Percentiles rank a stretch among this genome's conserved stretches.
These are phyloP conservation scores for Pulveroboletus sp. DNA, from an alignment of 768 basidiomycete genomes.

Conservation along the genomic window DNA sequence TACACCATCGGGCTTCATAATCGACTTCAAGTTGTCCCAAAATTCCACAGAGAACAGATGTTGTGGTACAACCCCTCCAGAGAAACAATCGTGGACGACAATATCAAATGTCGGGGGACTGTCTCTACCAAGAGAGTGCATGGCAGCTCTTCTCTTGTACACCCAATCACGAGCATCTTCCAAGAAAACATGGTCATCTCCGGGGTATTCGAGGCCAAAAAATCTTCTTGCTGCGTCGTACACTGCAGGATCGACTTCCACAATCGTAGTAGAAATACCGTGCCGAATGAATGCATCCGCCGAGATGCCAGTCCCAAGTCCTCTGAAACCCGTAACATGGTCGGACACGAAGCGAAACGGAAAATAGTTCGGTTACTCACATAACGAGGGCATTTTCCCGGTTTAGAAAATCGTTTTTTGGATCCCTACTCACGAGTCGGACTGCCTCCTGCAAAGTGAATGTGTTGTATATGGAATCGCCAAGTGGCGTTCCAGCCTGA, in stretches of 20 bases:
- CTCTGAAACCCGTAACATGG: conserved; percentile 45
- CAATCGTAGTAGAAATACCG: conserved; percentile 68
- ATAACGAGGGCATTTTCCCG: conserved; percentile 66
- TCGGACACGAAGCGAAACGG: conserved; percentile 7
- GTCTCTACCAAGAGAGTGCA: conserved; percentile 21
- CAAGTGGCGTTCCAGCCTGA: conserved; percentile 50
- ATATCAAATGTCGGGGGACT: conserved; percentile 49
- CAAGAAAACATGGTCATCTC: conserved; percentile 59
- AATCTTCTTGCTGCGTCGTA: conserved; percentile 76
- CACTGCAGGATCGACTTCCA: conserved; percentile 94
- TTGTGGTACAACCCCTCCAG: conserved; percentile 87
- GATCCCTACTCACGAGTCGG: conserved; percentile 59
- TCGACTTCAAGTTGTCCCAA: conserved; percentile 65
- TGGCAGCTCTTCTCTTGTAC: conserved; percentile 34
- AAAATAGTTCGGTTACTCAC: conserved; percentile 39
- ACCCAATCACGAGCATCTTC: conserved; percentile 78
- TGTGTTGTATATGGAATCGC: conserved; percentile 79
- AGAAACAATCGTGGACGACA: conserved; percentile 90
- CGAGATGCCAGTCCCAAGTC: conserved; percentile 83
- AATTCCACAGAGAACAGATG: conserved; percentile 85
- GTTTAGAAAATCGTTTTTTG: conserved; percentile 32
- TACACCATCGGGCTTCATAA: conserved; percentile 70
- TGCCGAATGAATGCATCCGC: conserved; percentile 72
- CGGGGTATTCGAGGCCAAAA: conserved; percentile 75
- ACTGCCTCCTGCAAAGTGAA: conserved; percentile 88